phyloP scores from a whole-genome alignment of 2,329 filamentous ascomycete species.

The Hypoxylon sp. region DNA sequence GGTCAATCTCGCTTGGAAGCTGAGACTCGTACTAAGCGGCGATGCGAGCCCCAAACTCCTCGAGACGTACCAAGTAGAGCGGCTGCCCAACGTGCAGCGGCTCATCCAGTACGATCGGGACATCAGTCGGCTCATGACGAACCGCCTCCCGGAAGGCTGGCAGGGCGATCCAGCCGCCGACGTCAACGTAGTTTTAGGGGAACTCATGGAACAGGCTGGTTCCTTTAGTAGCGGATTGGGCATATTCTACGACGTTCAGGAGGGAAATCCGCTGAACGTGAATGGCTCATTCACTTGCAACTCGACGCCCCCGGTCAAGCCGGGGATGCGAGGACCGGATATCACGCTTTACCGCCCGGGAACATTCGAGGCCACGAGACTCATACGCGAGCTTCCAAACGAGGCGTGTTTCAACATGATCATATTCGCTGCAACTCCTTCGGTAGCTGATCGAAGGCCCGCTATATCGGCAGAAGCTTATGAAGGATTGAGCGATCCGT shows the following conservation, averaged over 20 bases:
- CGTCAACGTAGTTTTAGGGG: constrained; percentile 61
- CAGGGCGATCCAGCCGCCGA: constrained; percentile 55
- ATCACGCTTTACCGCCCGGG: constrained; percentile 59
- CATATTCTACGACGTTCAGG: constrained; percentile 60
- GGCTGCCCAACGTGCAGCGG: constrained; percentile 53
- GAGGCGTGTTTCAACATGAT: constrained; percentile 56
- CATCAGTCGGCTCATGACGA: constrained; percentile 54
- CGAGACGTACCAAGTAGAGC: constrained; percentile 55
- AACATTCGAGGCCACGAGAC: constrained; percentile 56
- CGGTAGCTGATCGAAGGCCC: not conserved
- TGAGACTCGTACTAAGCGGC: constrained; percentile 50
- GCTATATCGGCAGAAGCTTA: constrained; percentile 17
- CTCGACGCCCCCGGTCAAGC: constrained; percentile 42
- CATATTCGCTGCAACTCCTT: constrained; percentile 49
- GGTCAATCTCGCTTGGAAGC: constrained; percentile 61
- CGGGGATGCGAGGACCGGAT: constrained; percentile 61
- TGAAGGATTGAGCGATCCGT: constrained; percentile 8
- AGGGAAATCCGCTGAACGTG: constrained; percentile 59
- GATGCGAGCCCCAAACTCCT: constrained; percentile 49
- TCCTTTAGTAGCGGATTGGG: constrained; percentile 56
- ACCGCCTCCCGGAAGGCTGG: constrained; percentile 55
- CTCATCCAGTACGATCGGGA: constrained; percentile 57
- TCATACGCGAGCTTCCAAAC: constrained; percentile 60
- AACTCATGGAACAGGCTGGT: constrained; percentile 60
- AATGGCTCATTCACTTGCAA: constrained; percentile 28